Percentiles rank a stretch among this genome's conserved stretches.
These are phyloP conservation scores for Xenoacremonium recifei DNA, from an alignment of 2,329 filamentous ascomycete genomes.

Conservation along the genomic window DNA sequence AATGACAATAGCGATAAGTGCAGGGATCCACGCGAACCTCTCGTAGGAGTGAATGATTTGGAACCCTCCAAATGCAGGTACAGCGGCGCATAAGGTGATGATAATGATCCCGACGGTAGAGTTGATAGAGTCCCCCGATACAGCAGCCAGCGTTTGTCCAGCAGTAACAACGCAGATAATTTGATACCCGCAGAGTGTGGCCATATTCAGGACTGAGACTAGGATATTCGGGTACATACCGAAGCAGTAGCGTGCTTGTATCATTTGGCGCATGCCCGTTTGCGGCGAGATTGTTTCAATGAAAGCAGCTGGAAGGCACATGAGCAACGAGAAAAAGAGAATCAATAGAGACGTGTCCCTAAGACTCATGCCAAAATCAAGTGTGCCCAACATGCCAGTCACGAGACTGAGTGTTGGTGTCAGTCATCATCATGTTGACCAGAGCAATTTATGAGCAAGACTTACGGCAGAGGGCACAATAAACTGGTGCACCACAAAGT, in stretches of 20 bases:
- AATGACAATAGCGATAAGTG: constrained; percentile 38
- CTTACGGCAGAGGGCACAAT: background rate
- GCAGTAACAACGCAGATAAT: background rate
- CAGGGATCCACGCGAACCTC: constrained; percentile 35
- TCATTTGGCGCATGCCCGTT: constrained; percentile 46
- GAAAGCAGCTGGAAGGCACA: constrained; percentile 30
- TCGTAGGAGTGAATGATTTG: background rate
- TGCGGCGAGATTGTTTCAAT: constrained; percentile 40
- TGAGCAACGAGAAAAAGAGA: background rate
- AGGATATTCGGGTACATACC: constrained; percentile 23
- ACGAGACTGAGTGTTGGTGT: background rate
- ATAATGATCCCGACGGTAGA: background rate
- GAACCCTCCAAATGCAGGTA: no score
- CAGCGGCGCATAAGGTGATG: no score
- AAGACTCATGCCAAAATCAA: background rate
- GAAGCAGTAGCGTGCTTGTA: constrained; percentile 40
- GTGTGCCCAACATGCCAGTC: background rate
- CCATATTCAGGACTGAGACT: constrained; percentile 23
- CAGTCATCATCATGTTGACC: background rate
- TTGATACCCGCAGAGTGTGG: background rate
- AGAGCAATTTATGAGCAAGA: background rate
- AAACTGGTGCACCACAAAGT: background rate
- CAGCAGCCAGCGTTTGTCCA: background rate
- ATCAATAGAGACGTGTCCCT: background rate
- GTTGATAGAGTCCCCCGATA: background rate